Evolutionary conservation across 2,329 filamentous ascomycete species (phyloP).

Genomic region (Mariannaea elegans): DNA sequence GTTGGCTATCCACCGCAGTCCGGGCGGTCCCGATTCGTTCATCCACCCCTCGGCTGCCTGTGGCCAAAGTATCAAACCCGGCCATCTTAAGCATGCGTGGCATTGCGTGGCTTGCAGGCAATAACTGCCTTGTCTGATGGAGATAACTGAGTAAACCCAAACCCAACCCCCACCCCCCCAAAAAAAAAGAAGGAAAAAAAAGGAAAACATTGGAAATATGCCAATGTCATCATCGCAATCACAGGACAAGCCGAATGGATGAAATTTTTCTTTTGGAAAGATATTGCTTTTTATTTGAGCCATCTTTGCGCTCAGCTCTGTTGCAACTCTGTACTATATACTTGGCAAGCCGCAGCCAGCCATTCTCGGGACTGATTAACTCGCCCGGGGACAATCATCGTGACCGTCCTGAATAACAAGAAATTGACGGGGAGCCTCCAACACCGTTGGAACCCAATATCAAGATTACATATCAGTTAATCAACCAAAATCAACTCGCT

Average conservation of each 20-base stretch:
- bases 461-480: constrained; percentile 19
- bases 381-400: neutral
- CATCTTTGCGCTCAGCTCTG: neutral
- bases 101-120: constrained; percentile 14
- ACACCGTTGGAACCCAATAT: neutral
- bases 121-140: neutral
- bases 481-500: constrained; percentile 21
- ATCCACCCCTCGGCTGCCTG: neutral
- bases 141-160: too few relatives aligned
- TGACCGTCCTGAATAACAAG: neutral
- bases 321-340: constrained; percentile 11
- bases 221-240: too few relatives aligned
- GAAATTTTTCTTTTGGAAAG: neutral
- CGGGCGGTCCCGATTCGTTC: neutral
- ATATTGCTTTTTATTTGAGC: neutral
- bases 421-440: constrained; percentile 7
- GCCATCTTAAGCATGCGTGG: neutral
- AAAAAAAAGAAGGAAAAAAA: too few relatives aligned
- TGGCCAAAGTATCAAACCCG: neutral
- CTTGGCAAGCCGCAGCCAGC: constrained; percentile 14
- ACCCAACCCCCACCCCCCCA: too few relatives aligned
- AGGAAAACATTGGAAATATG: too few relatives aligned
- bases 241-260: too few relatives aligned
- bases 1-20: neutral
- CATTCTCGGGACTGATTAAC: constrained; percentile 5